These are phyloP conservation scores for Rutstroemia sp. DNA, from an alignment of 2,329 filamentous ascomycete genomes.

Conservation along the genomic window DNA sequence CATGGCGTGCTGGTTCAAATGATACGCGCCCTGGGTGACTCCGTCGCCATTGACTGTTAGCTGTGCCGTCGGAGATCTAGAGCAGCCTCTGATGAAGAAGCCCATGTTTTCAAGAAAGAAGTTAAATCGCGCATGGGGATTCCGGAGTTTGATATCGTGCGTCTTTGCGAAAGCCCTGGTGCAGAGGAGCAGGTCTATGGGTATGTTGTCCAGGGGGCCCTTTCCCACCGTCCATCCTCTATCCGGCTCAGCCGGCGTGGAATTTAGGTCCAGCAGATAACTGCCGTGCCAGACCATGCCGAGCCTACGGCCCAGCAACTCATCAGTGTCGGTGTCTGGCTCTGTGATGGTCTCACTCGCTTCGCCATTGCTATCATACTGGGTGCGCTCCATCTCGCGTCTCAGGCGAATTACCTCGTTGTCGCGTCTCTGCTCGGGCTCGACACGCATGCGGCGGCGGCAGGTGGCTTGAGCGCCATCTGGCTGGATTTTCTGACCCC, in stretches of 20 bases:
- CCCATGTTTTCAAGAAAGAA: not conserved
- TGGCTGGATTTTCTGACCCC: not conserved
- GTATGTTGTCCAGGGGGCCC: not conserved
- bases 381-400: not conserved
- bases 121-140: not conserved
- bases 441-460: not conserved
- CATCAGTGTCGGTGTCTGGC: not conserved
- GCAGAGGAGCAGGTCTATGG: not conserved
- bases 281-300: not conserved
- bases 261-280: not conserved
- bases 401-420: not conserved
- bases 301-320: not conserved
- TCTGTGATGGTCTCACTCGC: not conserved
- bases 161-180: not conserved
- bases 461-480: not conserved
- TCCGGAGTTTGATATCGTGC: not conserved
- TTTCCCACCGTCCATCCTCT: not conserved
- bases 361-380: not conserved
- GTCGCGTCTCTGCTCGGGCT: not conserved
- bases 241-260: not conserved
- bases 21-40: not conserved
- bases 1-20: not conserved
- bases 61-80: not conserved
- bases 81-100: not conserved
- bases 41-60: not conserved